Conservation (phyloP, 1,284 basidiomycete species). For the Thecaphora thlaspeos region DNA sequence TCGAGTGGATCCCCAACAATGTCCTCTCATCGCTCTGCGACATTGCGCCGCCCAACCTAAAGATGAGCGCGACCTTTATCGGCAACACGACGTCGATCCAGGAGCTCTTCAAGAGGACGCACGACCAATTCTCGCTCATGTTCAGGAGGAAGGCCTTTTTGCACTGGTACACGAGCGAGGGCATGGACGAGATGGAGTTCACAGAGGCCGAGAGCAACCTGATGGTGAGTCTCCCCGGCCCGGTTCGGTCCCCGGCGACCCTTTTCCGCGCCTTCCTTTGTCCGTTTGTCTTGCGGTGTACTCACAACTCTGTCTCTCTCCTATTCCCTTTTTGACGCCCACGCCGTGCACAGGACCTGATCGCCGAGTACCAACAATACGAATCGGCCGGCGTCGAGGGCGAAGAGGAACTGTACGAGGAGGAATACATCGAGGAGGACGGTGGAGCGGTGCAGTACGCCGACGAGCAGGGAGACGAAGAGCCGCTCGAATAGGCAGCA, state of each 20-base stretch:
- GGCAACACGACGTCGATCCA: constrained; percentile 58
- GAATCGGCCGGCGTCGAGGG: constrained; percentile 49
- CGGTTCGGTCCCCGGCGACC: no score
- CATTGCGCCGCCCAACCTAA: constrained; percentile 53
- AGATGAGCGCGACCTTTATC: constrained; percentile 58
- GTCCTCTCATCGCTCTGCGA: constrained; percentile 56
- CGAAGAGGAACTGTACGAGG: constrained; percentile 37
- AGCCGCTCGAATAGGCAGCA: no score
- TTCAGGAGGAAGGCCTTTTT: constrained; percentile 59
- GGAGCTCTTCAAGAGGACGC: constrained; percentile 57
- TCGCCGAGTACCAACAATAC: constrained; percentile 60
- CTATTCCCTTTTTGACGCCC: no score
- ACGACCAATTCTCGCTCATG: constrained; percentile 56
- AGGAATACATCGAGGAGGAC: constrained; percentile 8
- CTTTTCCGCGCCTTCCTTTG: no score
- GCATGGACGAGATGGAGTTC: constrained; percentile 60
- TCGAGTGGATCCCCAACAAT: constrained; percentile 59
- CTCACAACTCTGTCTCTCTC: no score
- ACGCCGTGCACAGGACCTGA: constrained; percentile 51
- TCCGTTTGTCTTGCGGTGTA: no score
- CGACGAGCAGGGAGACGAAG: no score
- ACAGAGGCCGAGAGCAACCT: constrained; percentile 58
- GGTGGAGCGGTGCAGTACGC: no score
- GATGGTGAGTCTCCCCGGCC: constrained; percentile 65
- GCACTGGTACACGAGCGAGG: constrained; percentile 59